Base-by-base conservation (phyloP, 2,329 filamentous ascomycete genomes). In the Stromatinia cepivora region DNA sequence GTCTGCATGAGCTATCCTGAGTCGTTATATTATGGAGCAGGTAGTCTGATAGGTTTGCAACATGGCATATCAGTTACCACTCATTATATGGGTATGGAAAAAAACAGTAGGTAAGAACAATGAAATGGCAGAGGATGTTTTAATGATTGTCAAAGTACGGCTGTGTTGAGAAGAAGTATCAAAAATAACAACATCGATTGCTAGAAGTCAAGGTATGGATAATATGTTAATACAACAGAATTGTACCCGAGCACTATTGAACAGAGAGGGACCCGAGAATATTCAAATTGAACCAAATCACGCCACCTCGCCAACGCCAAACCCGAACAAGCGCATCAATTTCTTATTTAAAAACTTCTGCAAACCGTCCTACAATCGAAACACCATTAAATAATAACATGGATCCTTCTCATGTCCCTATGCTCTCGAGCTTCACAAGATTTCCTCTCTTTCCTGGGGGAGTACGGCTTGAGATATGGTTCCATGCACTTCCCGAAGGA, bases 391-490 rank as follows among this genome's bases (percentile, higher is more conserved):
- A 46, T 22, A 46, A 22, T 25, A 34, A n/a, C 17, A 61, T 61
- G 39, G 9, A 15, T 46, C 9, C 28, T 31, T 46, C 58, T 6
- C 42, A n/a, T 10, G 20, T 1, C 2, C 5, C 4, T 10, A 20
- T 46, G 20, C 17, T 11, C 20, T 48, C 28, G 6, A 31, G 10
- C 25, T 46, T 31, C 20, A 8, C 39, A 3, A n/a, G n/a, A 8
- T 61, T 46, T 11, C 11, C 25, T 5, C 5, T 31, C 20, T 61
- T 61, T 3, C 17, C 58, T 22, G n/a, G 31, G 45, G 58, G 46
- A 42, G 34, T 61, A 61, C 57, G 46, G 7, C 39, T 61, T 46
- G 17, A 61, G 20, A 46, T 61, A 13, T 61, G 58, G 58, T 61
- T 46, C 11, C 42, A 61, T 4, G 58, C 42, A 45, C 58, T 48